Percentiles rank a stretch among this genome's conserved stretches.
These are phyloP conservation scores for Syzygium jambos DNA, from an alignment of 345 rosid genomes.

Conservation along the genomic window DNA sequence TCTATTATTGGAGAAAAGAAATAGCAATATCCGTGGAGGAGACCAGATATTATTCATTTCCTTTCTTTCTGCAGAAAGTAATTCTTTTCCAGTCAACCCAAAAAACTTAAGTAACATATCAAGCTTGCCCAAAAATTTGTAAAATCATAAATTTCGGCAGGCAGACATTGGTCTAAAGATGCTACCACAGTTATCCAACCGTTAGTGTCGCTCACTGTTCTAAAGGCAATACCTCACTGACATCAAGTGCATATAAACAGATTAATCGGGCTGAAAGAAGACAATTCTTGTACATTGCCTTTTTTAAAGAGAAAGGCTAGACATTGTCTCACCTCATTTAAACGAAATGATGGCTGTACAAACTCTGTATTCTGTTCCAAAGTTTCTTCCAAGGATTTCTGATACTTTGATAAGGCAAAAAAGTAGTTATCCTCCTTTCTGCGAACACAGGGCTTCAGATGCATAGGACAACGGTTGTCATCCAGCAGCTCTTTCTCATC, in stretches of 20 bases:
- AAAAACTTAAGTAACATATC: background rate
- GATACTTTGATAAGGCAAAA: constrained; percentile 88
- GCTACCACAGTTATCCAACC: background rate
- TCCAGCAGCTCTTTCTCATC: constrained; percentile 89
- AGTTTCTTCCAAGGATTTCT: constrained; percentile 62
- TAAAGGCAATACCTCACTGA: background rate
- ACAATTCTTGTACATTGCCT: background rate
- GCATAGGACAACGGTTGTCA: constrained; percentile 69
- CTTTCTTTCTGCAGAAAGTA: background rate
- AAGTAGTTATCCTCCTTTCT: constrained; percentile 92
- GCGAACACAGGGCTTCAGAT: constrained; percentile 66
- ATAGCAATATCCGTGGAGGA: background rate
- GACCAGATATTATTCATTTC: background rate
- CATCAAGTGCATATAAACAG: background rate
- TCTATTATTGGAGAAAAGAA: background rate
- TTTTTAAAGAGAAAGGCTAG: background rate
- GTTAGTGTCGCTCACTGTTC: background rate
- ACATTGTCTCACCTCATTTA: constrained; percentile 58
- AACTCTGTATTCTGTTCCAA: constrained; percentile 58
- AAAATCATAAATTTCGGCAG: background rate
- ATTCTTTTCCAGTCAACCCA: background rate
- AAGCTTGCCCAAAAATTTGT: background rate
- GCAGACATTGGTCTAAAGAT: background rate
- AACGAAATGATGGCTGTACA: constrained; percentile 85
- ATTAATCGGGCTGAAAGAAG: background rate